phyloP scores from a whole-genome alignment of 257 asterid genomes.

The Anisodus acutangulus region DNA sequence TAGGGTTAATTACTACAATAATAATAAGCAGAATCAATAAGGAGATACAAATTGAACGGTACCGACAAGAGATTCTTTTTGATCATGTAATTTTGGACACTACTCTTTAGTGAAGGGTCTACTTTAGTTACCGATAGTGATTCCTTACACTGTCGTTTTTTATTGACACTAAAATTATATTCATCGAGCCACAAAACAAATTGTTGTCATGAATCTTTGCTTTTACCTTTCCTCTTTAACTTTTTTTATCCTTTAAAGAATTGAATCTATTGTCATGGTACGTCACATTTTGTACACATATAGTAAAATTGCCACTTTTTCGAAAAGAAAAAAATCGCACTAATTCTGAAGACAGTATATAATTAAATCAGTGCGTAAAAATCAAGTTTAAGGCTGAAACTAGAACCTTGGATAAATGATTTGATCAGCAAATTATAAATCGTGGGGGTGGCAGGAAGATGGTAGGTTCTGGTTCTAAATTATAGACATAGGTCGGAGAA shows the following conservation, averaged over 20 bases:
- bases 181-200: conserved; percentile 31
- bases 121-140: conserved; percentile 46
- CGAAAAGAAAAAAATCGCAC: too few species aligned
- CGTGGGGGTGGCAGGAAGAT: neutral
- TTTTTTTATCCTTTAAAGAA: neutral
- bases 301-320: too few species aligned
- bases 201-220: neutral
- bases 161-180: neutral
- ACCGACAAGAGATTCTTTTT: conserved; percentile 26
- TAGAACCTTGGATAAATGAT: neutral
- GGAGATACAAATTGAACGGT: neutral
- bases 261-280: neutral
- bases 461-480: neutral
- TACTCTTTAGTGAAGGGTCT: conserved; percentile 14
- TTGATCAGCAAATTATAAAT: neutral
- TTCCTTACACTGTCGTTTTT: conserved; percentile 38
- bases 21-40: neutral
- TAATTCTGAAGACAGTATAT: neutral
- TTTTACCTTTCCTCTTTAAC: neutral
- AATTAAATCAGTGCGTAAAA: neutral
- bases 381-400: neutral
- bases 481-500: neutral
- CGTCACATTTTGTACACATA: conserved; percentile 14
- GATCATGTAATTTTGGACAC: conserved; percentile 28
- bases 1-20: too few species aligned